Evolutionary conservation across 2,329 filamentous ascomycete genomes (phyloP).

Genomic region (Mycosphaerella arachidis): DNA sequence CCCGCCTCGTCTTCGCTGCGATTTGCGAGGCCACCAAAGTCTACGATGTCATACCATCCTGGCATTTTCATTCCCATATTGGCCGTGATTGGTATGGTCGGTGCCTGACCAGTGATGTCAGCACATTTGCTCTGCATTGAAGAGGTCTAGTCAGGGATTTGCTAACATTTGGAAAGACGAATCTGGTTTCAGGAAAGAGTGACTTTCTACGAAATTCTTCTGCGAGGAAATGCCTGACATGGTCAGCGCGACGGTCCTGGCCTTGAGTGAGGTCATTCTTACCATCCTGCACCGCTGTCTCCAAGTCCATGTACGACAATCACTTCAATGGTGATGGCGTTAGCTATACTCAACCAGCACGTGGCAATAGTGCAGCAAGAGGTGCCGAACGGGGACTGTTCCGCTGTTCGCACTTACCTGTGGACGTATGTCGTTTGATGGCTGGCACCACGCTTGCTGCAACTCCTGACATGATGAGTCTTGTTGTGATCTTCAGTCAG

Average conservation of each 20-base stretch:
- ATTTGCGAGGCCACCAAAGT: conserved; percentile 45
- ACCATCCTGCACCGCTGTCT: conserved; percentile 74
- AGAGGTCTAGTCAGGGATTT: conserved; percentile 40
- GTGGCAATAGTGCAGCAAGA: neutral
- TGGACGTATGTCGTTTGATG: conserved; percentile 79
- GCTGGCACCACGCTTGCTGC: conserved; percentile 69
- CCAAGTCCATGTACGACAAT: conserved; percentile 93
- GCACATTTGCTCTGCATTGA: neutral
- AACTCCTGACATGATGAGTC: conserved; percentile 29
- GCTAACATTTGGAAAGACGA: conserved; percentile 75
- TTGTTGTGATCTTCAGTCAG: too few relatives aligned
- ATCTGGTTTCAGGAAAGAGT: conserved; percentile 80
- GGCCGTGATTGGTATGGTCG: conserved; percentile 35
- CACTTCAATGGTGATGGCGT: conserved; percentile 41
- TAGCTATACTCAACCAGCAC: neutral
- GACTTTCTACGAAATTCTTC: conserved; percentile 79
- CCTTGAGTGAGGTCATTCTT: conserved; percentile 17
- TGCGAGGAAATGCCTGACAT: conserved; percentile 63
- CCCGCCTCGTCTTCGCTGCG: conserved; percentile 64
- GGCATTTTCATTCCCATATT: conserved; percentile 77
- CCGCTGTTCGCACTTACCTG: conserved; percentile 32
- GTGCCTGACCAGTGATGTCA: neutral
- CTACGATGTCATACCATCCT: conserved; percentile 73
- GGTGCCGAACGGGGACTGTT: too few relatives aligned
- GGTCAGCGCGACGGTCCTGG: neutral